Conservation (phyloP, 2,329 filamentous ascomycete genomes). For the Curvularia sp. region DNA sequence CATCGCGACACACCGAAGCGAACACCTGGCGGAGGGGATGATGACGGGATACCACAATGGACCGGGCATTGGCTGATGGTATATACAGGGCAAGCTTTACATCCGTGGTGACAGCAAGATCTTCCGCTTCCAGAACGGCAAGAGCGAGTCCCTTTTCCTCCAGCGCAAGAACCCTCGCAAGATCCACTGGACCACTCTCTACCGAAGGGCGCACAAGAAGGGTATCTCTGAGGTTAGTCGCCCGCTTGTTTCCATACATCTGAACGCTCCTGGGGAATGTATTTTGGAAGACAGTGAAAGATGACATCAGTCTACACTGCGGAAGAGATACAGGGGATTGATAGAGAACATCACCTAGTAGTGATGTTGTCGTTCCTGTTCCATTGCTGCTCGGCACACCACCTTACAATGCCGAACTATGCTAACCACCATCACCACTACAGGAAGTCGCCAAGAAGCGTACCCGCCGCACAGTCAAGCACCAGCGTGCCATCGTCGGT, state of each 20-base stretch:
- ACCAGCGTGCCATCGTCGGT: conserved; percentile 98
- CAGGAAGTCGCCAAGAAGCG: conserved; percentile 99
- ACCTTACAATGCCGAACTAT: neutral
- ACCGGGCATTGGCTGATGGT: conserved; percentile 40
- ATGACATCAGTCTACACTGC: conserved; percentile 31
- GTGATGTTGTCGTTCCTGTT: neutral
- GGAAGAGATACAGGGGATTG: conserved; percentile 6
- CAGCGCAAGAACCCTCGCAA: conserved; percentile 99
- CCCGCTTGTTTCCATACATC: conserved; percentile 13
- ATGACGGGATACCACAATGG: conserved; percentile 14
- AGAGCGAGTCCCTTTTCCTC: conserved; percentile 99
- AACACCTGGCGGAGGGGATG: conserved; percentile 24
- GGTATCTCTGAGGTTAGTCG: conserved; percentile 96
- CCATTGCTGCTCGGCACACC: neutral
- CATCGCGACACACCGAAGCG: conserved; percentile 23
- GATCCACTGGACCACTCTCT: conserved; percentile 98
- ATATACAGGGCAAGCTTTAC: conserved; percentile 92
- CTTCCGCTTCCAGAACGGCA: conserved; percentile 99
- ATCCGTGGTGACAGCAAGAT: conserved; percentile 99
- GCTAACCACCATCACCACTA: conserved; percentile 43
- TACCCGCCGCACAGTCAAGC: conserved; percentile 95
- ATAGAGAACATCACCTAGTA: neutral
- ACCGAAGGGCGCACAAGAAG: conserved; percentile 99
- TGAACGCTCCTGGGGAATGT: conserved; percentile 5
- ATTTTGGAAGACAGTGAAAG: conserved; percentile 16